Percentiles rank a stretch among this genome's conserved stretches.
Conservation (phyloP, 2,329 filamentous ascomycete genomes). For the Aspergillus fumigatus region DNA sequence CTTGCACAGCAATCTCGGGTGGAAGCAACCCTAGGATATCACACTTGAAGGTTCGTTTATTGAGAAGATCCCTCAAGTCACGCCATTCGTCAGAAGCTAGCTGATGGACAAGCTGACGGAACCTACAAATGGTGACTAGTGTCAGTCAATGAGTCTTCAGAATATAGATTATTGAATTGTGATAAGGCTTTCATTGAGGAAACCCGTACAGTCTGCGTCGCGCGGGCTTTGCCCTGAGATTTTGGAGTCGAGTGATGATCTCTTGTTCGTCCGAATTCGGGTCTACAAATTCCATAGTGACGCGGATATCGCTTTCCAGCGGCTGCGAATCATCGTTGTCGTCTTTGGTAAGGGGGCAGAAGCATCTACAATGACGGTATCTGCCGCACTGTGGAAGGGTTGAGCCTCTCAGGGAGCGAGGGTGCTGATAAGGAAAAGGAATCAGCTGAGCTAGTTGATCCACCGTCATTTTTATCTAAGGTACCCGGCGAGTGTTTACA, state of each 20-base stretch:
- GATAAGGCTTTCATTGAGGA: background rate
- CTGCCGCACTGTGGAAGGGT: background rate
- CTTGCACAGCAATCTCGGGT: constrained; percentile 26
- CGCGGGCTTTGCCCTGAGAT: background rate
- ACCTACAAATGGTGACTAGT: constrained; percentile 15
- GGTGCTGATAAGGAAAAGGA: background rate
- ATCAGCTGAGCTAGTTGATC: background rate
- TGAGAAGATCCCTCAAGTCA: constrained; percentile 19
- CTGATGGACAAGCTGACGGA: constrained; percentile 23
- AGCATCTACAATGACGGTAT: background rate
- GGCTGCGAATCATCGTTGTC: background rate
- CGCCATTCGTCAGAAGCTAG: constrained; percentile 29
- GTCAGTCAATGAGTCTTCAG: background rate
- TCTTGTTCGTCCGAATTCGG: constrained; percentile 1
- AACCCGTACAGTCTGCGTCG: constrained; percentile 6
- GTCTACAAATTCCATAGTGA: background rate
- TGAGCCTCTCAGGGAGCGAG: background rate
- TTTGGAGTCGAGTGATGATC: constrained; percentile 2
- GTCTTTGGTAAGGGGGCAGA: background rate
- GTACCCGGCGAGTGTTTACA: too few relatives aligned
- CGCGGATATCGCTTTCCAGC: background rate
- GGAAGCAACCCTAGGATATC: constrained; percentile 33
- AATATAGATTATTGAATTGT: background rate
- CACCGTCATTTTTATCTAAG: background rate
- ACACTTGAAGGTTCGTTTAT: constrained; percentile 21